Base-by-base conservation (phyloP, 1,139 yeast genomes). In the Candida pseudoviswanathii region DNA sequence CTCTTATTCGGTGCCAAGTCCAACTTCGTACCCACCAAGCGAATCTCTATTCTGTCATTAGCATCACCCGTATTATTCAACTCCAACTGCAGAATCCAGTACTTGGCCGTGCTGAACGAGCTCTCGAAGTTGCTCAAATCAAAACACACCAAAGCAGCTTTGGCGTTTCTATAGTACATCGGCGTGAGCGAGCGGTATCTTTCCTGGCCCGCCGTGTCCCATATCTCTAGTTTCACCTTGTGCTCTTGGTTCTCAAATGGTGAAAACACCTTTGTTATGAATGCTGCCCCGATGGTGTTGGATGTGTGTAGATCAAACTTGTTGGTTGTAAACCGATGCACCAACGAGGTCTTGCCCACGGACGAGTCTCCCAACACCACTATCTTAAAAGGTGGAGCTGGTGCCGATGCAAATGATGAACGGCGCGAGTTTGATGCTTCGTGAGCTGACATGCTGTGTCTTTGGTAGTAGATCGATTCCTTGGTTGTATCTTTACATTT, bases 161-260 rank as follows among this genome's bases (percentile, higher is more conserved):
- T 68, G 40, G 79, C 76, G 53, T 75, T 73, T 32, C 81, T 57
- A 57, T 77, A 77, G 59, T 77, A 77, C 81, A 77, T 77, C 4
- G 81, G 81, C 1, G 80, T 76, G 39, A 77, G 63, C 8, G 78
- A 72, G 51, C 73, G 64, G 60, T 77, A 77, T 43, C 81, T 57
- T 51, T 77, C 81, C 57, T 77, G 81, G 32, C 81, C 81, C 2
- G 81, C 81, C n/a, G 81, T 77, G 53, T 77, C 81, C 81, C 81
- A 77, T 51, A 77, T 73, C 53, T 77, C 80, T 52, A 74, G 70
- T 54, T 71, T 72, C 43, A 75, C 52, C 25, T 50, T 50, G 39
- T 59, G 56, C 21, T 57, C 57, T 24, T 58, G 51, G n/a, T 31
- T 54, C 38, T 10, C 51, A 49, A 10, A 53, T 43, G 71, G 61